Percentiles rank a stretch among this genome's conserved stretches.
Conservation (phyloP, 345 rosid genomes). For the Gossypium longicalyx region DNA sequence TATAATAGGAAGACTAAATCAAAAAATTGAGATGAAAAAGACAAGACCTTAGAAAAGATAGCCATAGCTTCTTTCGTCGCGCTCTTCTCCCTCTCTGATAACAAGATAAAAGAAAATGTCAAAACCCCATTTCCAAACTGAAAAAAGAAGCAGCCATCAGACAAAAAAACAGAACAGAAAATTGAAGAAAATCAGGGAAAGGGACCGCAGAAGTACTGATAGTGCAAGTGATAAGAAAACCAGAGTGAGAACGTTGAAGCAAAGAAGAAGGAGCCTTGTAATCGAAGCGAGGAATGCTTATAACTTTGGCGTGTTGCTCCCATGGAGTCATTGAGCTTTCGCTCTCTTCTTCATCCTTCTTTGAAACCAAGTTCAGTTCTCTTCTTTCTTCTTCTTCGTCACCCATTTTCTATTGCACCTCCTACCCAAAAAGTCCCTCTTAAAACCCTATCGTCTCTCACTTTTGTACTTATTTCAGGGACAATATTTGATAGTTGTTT, state of each 20-base stretch:
- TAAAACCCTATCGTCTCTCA: neutral
- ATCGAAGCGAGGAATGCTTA: conserved; percentile 87
- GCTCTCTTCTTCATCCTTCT: conserved; percentile 26
- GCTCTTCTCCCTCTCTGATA: conserved; percentile 85
- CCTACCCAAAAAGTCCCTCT: neutral
- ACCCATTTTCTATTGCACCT: neutral
- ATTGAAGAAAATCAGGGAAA: neutral
- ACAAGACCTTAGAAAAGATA: conserved; percentile 67
- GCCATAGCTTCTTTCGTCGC: conserved; percentile 85
- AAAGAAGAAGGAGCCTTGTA: conserved; percentile 82
- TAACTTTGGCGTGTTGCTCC: conserved; percentile 76
- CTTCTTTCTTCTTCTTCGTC: neutral
- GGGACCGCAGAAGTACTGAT: conserved; percentile 37
- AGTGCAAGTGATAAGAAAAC: conserved; percentile 80
- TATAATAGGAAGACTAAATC: neutral
- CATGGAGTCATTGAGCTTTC: conserved; percentile 54
- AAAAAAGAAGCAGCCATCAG: neutral
- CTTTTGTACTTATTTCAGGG: neutral
- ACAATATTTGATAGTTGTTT: neutral
- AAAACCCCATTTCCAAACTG: neutral
- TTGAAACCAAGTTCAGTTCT: conserved; percentile 16
- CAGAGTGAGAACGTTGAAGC: conserved; percentile 68
- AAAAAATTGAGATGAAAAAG: neutral
- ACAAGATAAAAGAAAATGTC: neutral
- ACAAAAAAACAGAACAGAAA: neutral